Evolutionary conservation across 2,329 filamentous ascomycete species (phyloP), one percentile per base, ranked within the genome.

Genomic region (Exophiala aquamarina): DNA sequence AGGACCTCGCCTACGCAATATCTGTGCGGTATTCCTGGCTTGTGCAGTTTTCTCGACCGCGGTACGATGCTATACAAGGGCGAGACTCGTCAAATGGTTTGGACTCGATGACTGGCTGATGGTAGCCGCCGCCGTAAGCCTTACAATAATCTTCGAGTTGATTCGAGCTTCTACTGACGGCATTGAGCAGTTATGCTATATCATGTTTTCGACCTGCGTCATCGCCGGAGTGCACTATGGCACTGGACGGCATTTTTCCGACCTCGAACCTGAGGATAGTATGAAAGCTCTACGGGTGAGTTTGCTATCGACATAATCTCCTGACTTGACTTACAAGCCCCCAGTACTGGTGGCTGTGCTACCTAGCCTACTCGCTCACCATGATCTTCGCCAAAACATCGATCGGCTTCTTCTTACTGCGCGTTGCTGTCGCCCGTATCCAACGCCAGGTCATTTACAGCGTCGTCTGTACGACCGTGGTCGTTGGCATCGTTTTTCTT

Each of bases 381-480:
- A 75, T 69, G 17, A 67, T 70, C 31, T 59, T 73, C 10, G 67
- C 76, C 36, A 78, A 78, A 49, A 66, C 78, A 29, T 73, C 76
- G 1, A 74, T 81, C 41, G 74, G 70, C 4, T 63, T 77, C n/a
- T 77, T 79, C 49, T 70, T 80, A 34, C 70, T 79, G 11, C 72
- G 77, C 40, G 67, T 81, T 15, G 74, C 76, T 1, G 62, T 74
- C 26, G 64, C 69, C 32, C 64, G 59, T 31, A 49, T 65, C n/a
- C 75, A 80, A 45, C 63, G 70, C 29, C 65, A 64, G 56, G 69
- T 73, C 47, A 71, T 79, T 33, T 70, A 70, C 49, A 46, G 62
- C 9, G 65, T 78, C n/a, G 73, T 79, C 55, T 57, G 58, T n/a
- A 61, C 71, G 8, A 71, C 74, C 2, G 62, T 69, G 1, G 36